Conservation (phyloP, 768 basidiomycete genomes). For the Trametes elegans region DNA sequence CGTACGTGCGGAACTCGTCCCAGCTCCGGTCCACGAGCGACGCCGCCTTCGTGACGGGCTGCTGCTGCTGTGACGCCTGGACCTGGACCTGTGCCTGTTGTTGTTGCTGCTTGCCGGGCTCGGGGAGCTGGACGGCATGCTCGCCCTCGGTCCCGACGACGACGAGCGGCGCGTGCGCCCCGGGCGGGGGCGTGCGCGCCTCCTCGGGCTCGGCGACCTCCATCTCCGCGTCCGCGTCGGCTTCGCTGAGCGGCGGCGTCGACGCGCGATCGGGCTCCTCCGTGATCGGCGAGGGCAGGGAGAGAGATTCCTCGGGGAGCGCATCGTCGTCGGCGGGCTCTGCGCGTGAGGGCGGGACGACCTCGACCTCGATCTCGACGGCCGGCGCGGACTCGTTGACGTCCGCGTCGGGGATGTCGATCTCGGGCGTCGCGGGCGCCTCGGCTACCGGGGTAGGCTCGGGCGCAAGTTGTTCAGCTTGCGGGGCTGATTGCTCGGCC, state of each 20-base stretch:
- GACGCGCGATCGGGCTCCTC: background rate
- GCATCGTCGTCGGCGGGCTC: conserved; percentile 1
- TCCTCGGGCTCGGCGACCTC: conserved; percentile 19
- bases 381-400: background rate
- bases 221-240: conserved; percentile 11
- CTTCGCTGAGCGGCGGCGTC: conserved; percentile 8
- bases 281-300: background rate
- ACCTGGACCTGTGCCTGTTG: background rate
- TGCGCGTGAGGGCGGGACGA: conserved; percentile 7
- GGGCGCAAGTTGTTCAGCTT: no score
- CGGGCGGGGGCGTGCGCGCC: conserved; percentile 11
- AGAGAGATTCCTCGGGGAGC: background rate
- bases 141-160: no score
- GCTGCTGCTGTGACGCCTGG: background rate
- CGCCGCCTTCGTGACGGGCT: background rate
- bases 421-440: conserved; percentile 9
- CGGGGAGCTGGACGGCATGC: no score
- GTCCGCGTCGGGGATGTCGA: conserved; percentile 16
- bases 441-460: background rate
- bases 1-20: conserved; percentile 5
- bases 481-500: no score
- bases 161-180: conserved; percentile 7
- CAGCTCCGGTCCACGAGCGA: background rate
- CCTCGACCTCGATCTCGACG: conserved; percentile 11
- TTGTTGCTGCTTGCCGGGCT: background rate